Evolutionary conservation across 73 alveolate genomes (phyloP).

Genomic region (Blepharisma japonicum): DNA sequence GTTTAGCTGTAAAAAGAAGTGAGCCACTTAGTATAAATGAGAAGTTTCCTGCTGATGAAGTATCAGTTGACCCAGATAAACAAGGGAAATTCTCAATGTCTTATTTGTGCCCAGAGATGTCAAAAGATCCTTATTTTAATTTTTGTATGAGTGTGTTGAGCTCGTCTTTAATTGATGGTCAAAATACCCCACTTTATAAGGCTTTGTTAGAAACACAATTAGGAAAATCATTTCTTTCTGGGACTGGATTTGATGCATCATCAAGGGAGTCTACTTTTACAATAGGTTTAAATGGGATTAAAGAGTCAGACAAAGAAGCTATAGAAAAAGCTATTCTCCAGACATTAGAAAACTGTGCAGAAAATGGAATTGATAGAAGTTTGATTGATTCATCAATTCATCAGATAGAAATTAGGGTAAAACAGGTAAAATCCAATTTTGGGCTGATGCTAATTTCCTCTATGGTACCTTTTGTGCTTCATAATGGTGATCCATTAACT

Average conservation of each 20-base stretch:
- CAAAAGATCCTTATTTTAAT: slow-evolving; percentile 60
- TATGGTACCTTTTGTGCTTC: slow-evolving; percentile 57
- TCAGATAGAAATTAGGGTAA: slow-evolving; percentile 61
- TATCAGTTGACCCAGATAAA: slow-evolving; percentile 46
- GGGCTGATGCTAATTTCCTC: slow-evolving; percentile 60
- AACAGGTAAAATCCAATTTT: slow-evolving; percentile 59
- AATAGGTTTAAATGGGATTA: slow-evolving; percentile 62
- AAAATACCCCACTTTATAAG: slow-evolving; percentile 63
- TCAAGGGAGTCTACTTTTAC: slow-evolving; percentile 65
- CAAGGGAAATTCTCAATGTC: slow-evolving; percentile 57
- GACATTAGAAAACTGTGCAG: slow-evolving; percentile 41
- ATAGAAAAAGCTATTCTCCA: slow-evolving; percentile 58
- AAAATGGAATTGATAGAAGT: slow-evolving; percentile 63
- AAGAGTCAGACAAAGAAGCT: slow-evolving; percentile 34
- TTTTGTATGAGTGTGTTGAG: slow-evolving; percentile 54
- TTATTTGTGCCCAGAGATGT: slow-evolving; percentile 50
- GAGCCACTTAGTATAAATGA: slow-evolving; percentile 31
- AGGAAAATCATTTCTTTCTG: slow-evolving; percentile 69
- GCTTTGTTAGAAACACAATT: slow-evolving; percentile 61
- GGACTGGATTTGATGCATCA: slow-evolving; percentile 59
- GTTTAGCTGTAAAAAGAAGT: slow-evolving; percentile 22
- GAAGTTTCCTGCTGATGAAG: slow-evolving; percentile 46
- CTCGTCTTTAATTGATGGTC: slow-evolving; percentile 57
- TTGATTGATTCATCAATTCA: slow-evolving; percentile 70
- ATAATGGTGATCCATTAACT: slow-evolving; percentile 64